phyloP scores from a whole-genome alignment of 2,329 filamentous ascomycete genomes.

The Orbilia brochopaga region DNA sequence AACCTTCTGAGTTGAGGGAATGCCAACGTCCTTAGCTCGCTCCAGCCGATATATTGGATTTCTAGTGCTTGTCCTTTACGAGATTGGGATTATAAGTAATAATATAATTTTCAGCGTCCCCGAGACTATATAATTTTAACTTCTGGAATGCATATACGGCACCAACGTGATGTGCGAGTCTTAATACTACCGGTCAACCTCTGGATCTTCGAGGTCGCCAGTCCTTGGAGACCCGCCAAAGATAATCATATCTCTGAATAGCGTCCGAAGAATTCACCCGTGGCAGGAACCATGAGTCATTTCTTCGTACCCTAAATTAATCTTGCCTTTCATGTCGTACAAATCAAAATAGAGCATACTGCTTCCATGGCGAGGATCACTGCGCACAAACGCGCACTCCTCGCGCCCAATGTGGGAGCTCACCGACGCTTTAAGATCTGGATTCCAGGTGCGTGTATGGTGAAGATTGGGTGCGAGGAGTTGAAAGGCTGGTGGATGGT shows the following conservation, averaged over 20 bases:
- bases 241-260: not conserved
- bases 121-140: no score
- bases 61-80: no score
- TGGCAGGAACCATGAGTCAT: not conserved
- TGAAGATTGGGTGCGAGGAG: not conserved
- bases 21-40: no score
- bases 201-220: constrained; percentile 43
- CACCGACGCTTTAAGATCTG: not conserved
- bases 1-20: no score
- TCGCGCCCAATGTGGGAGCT: not conserved
- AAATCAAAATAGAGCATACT: no score
- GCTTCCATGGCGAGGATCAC: no score
- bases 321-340: no score
- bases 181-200: constrained; percentile 50
- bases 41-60: no score
- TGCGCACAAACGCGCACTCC: not conserved
- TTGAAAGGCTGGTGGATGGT: not conserved
- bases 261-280: not conserved
- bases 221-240: constrained; percentile 41
- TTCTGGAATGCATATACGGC: no score
- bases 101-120: no score
- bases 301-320: not conserved
- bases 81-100: no score
- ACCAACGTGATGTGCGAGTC: constrained; percentile 48
- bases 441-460: not conserved